These are phyloP conservation scores for Thymus quinquecostatus DNA, from an alignment of 257 asterid species.

Conservation along the genomic window DNA sequence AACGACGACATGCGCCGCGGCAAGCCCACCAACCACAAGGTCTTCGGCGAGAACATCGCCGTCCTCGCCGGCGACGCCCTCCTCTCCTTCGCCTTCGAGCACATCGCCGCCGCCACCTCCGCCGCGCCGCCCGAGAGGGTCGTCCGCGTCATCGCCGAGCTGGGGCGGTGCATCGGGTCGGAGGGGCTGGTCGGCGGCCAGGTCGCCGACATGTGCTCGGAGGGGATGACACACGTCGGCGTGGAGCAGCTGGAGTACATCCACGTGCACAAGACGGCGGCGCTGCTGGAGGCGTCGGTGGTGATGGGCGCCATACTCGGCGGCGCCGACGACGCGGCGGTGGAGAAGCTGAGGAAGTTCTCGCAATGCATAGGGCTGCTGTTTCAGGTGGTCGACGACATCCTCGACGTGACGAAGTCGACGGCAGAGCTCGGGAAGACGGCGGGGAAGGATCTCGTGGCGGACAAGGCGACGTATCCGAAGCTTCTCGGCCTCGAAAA, in stretches of 20 bases:
- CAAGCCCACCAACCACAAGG: constrained; percentile 47
- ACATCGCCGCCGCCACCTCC: constrained; percentile 6
- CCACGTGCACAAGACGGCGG: constrained; percentile 59
- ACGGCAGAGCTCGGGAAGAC: constrained; percentile 14
- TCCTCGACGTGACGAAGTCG: constrained; percentile 10
- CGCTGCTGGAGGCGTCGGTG: constrained; percentile 55
- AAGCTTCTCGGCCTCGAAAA: constrained; percentile 35
- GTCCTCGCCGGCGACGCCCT: constrained; percentile 20
- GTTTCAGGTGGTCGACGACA: constrained; percentile 59
- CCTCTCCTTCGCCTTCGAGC: constrained; percentile 16
- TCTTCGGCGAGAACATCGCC: constrained; percentile 10
- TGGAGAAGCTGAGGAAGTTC: constrained; percentile 10
- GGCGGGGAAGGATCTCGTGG: constrained; percentile 8
- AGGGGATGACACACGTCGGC: neutral
- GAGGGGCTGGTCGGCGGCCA: constrained; percentile 16
- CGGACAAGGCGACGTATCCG: constrained; percentile 2
- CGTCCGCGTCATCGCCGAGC: neutral
- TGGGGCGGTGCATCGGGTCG: constrained; percentile 1
- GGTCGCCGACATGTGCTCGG: neutral
- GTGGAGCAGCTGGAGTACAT: constrained; percentile 2
- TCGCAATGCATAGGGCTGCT: constrained; percentile 51
- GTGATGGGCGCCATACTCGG: constrained; percentile 67
- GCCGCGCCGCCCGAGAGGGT: neutral
- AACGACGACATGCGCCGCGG: constrained; percentile 65
- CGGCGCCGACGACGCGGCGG: constrained; percentile 48